Conservation (phyloP, 2,329 filamentous ascomycete species). For the Fusarium udum region DNA sequence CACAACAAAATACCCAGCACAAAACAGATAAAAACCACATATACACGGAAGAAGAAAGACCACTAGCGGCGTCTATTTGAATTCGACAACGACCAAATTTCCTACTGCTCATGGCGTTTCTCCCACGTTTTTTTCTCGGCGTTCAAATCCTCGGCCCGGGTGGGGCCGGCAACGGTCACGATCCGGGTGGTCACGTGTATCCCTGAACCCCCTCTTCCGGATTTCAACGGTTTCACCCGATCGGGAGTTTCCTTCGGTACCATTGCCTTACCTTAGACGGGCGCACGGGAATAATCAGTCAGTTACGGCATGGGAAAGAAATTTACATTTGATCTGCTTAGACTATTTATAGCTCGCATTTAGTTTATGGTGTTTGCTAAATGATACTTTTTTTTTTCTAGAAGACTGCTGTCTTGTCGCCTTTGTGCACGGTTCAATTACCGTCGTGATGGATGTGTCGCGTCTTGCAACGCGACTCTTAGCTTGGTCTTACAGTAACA, state of each 20-base stretch:
- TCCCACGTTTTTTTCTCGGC: constrained; percentile 22
- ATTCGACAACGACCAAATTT: neutral
- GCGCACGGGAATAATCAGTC: neutral
- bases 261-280: neutral
- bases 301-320: neutral
- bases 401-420: neutral
- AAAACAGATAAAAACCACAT: neutral
- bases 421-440: neutral
- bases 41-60: neutral
- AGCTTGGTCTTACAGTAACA: neutral
- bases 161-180: constrained; percentile 31
- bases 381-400: constrained; percentile 12
- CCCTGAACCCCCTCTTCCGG: neutral
- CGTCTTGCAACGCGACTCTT: neutral
- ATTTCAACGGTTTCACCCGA: constrained; percentile 24
- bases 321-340: constrained; percentile 20
- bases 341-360: constrained; percentile 22
- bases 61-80: neutral
- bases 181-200: constrained; percentile 33
- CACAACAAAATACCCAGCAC: neutral
- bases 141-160: constrained; percentile 25
- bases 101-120: constrained; percentile 19
- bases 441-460: neutral
- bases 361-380: constrained; percentile 21
- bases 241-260: neutral